A percentile compares a stretch with the other conserved stretches of the same genome.
These are phyloP conservation scores for Pelagophyceae sp. DNA, from an alignment of 352 stramenopile species.

Conservation along the genomic window DNA sequence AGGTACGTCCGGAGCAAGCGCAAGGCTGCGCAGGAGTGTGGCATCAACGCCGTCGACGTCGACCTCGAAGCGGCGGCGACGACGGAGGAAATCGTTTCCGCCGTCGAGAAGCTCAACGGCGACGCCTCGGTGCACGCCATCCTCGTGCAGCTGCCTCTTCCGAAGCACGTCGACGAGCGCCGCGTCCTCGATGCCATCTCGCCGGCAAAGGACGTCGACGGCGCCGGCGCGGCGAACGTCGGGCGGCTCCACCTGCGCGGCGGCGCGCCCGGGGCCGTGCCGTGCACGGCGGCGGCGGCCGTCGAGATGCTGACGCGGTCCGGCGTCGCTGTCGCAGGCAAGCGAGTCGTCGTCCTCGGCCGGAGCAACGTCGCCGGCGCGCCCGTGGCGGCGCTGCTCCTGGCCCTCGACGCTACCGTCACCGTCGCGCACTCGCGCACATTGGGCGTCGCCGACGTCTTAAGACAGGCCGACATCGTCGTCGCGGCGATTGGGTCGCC, in stretches of 20 bases:
- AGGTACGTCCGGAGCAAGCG: slow-evolving; percentile 97
- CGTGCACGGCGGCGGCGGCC: slow-evolving; percentile 92
- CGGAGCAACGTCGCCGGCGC: slow-evolving; percentile 93
- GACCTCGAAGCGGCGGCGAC: not conserved
- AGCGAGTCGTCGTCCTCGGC: slow-evolving; percentile 91
- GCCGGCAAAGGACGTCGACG: slow-evolving; percentile 92
- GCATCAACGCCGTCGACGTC: slow-evolving; percentile 64
- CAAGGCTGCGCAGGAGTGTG: slow-evolving; percentile 85
- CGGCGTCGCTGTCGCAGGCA: slow-evolving; percentile 75
- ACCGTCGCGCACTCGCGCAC: slow-evolving; percentile 94
- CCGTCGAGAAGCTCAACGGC: slow-evolving; percentile 68
- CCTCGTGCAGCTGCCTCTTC: slow-evolving; percentile 94
- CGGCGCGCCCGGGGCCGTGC: slow-evolving; percentile 36
- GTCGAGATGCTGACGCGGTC: slow-evolving; percentile 85
- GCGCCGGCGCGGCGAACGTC: slow-evolving; percentile 92
- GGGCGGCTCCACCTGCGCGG: slow-evolving; percentile 57
- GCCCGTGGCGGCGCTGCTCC: slow-evolving; percentile 85
- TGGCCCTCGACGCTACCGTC: slow-evolving; percentile 90
- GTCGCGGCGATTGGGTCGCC: slow-evolving; percentile 87
- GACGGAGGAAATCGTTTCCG: slow-evolving; percentile 9
- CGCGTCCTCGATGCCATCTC: slow-evolving; percentile 72
- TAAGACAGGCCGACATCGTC: slow-evolving; percentile 88
- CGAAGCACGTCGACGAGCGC: slow-evolving; percentile 78
- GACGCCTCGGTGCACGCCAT: slow-evolving; percentile 85
- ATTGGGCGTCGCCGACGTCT: slow-evolving; percentile 66